Conservation (phyloP, 805 yeast genomes). For the Sungouiozyma ichnusensis region DNA sequence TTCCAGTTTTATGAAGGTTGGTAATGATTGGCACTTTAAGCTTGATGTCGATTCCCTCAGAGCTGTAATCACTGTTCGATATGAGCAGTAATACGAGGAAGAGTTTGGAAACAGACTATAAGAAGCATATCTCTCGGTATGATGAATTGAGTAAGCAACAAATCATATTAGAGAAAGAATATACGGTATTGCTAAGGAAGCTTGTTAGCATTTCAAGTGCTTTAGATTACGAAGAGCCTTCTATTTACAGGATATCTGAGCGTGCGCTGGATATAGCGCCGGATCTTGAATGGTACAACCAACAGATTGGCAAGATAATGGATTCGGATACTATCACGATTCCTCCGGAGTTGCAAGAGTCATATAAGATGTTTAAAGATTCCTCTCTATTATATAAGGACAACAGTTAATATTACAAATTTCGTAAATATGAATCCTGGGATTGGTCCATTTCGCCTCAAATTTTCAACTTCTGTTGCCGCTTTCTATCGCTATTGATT, state of each 20-base stretch:
- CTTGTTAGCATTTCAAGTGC: constrained; percentile 19
- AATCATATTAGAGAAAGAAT: constrained; percentile 21
- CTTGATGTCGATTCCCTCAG: too few relatives aligned
- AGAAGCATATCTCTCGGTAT: constrained; percentile 15
- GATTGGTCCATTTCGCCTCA: background rate
- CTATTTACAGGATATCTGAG: constrained; percentile 8
- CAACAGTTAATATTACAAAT: background rate
- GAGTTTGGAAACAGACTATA: constrained; percentile 6
- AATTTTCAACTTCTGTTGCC: constrained; percentile 1
- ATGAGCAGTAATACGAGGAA: background rate
- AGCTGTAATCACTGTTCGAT: too few relatives aligned
- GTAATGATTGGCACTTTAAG: too few relatives aligned
- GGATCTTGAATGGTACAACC: constrained; percentile 22
- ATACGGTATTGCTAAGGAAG: constrained; percentile 25
- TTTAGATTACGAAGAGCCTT: constrained; percentile 7
- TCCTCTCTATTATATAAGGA: constrained; percentile 25
- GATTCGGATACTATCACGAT: constrained; percentile 9
- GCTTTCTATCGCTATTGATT: constrained; percentile 35
- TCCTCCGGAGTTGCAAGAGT: constrained; percentile 19
- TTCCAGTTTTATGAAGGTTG: too few relatives aligned
- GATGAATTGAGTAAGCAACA: constrained; percentile 27
- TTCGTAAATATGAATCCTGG: constrained; percentile 1
- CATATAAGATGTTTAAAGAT: constrained; percentile 19
- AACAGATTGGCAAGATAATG: constrained; percentile 8
- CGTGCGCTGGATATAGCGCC: constrained; percentile 13